Evolutionary conservation across 106 monocot species (phyloP).

Genomic region (Allium cepa): DNA sequence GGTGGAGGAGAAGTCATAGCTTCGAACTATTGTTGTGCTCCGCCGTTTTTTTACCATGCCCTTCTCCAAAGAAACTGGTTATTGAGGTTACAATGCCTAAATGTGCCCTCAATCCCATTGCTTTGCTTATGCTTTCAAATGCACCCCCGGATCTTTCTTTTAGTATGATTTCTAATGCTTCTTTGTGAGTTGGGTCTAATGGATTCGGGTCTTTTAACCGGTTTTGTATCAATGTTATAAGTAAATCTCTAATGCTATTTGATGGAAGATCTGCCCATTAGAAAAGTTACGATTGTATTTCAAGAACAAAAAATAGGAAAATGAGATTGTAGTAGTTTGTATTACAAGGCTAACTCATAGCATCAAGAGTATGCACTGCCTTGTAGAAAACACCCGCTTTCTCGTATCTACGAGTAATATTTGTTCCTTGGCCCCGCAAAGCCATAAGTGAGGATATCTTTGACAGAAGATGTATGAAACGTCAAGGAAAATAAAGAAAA

Average conservation of each 20-base stretch:
- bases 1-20: too few species aligned
- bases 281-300: too few species aligned
- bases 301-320: too few species aligned
- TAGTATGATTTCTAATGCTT: too few species aligned
- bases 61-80: too few species aligned
- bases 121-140: too few species aligned
- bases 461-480: conserved; percentile 95
- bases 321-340: neutral
- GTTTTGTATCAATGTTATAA: conserved; percentile 84
- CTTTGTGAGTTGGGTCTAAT: conserved; percentile 91
- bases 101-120: too few species aligned
- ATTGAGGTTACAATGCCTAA: too few species aligned
- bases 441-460: conserved; percentile 79
- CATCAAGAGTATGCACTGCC: conserved; percentile 92
- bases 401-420: conserved; percentile 54
- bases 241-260: conserved; percentile 53
- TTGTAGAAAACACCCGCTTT: conserved; percentile 87
- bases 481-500: too few species aligned
- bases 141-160: too few species aligned
- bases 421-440: conserved; percentile 34
- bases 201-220: conserved; percentile 67
- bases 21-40: too few species aligned
- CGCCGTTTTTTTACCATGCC: too few species aligned
- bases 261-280: conserved; percentile 57
- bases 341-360: conserved; percentile 55